Evolutionary conservation across 2,329 filamentous ascomycete species (phyloP), one percentile per base, ranked within the genome.

Genomic region (Didymella segeticola): DNA sequence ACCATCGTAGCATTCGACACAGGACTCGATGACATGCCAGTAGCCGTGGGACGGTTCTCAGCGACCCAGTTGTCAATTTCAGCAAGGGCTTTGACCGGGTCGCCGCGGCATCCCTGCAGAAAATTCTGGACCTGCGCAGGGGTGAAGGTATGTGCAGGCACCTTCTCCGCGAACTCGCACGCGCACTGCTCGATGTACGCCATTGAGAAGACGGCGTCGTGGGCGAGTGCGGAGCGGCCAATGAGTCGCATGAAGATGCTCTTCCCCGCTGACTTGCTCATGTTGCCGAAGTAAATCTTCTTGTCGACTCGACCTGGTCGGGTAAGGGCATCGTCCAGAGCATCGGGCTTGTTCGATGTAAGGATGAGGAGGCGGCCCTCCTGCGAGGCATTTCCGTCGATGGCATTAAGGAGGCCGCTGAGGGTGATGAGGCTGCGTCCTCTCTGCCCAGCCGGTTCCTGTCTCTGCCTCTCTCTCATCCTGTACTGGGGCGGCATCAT

Each of bases 281-380:
- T 65, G 25, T 66, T 63, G 12, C 70, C 63, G 33, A 73, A 69
- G 30, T 98, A 93, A 66, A 98, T 96, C 83, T 96, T 97, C 70
- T 65, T 84, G 64, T 91, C 88, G 6, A 92, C 85, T 2, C 89
- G 81, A 1, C 89, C 89, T 0, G 89, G 88, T 0, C 89, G 82
- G 36, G 90, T 86, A 4, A 95, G 81, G 0, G 89, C 89, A 30
- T 86, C 81, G 67, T 93, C 89, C 0, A 93, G 82, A 9, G 83
- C 79, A 60, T 93, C 86, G 2, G 88, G 87, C 53, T 86, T 83
- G 73, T 93, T 93, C 22, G 89, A 91, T 0, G 90, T 93, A 87
- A 93, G 90, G 74, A 93, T 86, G 19, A 93, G 81, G 12, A 93
- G 83, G 34, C 89, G 84, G 29, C 89, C 89, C 74, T 93, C 89